These are phyloP conservation scores for Tulasnella sp. DNA, from an alignment of 768 basidiomycete species.

Conservation along the genomic window DNA sequence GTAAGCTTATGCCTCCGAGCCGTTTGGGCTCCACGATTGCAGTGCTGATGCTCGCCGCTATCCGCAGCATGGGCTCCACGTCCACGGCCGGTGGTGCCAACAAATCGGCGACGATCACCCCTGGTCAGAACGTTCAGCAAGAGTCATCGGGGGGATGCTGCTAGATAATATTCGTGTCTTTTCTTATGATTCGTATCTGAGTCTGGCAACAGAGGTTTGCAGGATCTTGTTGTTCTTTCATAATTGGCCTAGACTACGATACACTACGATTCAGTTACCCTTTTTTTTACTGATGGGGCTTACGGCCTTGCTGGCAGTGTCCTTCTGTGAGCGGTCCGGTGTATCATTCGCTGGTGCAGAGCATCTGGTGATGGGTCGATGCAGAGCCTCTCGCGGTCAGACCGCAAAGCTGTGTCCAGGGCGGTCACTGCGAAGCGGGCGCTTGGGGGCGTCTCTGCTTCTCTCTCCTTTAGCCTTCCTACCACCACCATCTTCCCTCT, in stretches of 20 bases:
- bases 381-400: neutral
- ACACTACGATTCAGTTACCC: conserved; percentile 1
- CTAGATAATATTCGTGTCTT: conserved; percentile 40
- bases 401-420: conserved; percentile 4
- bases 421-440: neutral
- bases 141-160: conserved; percentile 74
- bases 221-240: conserved; percentile 13
- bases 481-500: neutral
- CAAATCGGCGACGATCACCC: conserved; percentile 79
- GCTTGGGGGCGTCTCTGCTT: neutral
- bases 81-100: conserved; percentile 64
- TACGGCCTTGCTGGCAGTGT: neutral
- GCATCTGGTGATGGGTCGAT: neutral
- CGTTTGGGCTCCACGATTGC: conserved; percentile 4
- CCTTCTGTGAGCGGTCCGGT: too few species aligned
- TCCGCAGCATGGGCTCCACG: conserved; percentile 74
- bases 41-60: neutral
- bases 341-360: too few species aligned
- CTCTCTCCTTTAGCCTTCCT: conserved; percentile 13
- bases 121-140: conserved; percentile 78
- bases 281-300: neutral
- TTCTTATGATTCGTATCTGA: conserved; percentile 13
- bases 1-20: conserved; percentile 42
- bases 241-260: conserved; percentile 9
- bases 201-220: conserved; percentile 11